Evolutionary conservation across 73 alveolate genomes (phyloP).

Genomic region (Tetrahymena thermophila): DNA sequence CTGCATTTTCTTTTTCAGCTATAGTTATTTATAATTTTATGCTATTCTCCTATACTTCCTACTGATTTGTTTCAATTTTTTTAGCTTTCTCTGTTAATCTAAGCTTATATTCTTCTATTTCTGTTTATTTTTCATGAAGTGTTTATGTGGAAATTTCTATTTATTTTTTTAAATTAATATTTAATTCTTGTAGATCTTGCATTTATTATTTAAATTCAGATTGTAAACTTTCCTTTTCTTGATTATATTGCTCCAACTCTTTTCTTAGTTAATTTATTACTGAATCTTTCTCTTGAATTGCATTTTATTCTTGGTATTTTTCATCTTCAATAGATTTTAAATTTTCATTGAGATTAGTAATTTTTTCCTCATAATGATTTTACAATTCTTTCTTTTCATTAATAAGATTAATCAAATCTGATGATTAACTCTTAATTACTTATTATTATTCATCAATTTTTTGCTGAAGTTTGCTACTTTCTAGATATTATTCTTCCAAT

Average conservation of each 20-base stretch:
- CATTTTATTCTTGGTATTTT: too few species aligned
- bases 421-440: not conserved
- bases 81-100: not conserved
- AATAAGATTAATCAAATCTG: not conserved
- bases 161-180: not conserved
- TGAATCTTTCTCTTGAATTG: too few species aligned
- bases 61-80: not conserved
- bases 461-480: not conserved
- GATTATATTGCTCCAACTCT: too few species aligned
- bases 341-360: not conserved
- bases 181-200: not conserved
- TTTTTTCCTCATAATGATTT: not conserved
- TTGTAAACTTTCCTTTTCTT: not conserved
- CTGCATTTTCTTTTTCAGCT: not conserved
- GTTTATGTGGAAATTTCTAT: not conserved
- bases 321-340: not conserved
- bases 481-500: not conserved
- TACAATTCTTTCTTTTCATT: not conserved
- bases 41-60: not conserved
- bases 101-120: not conserved
- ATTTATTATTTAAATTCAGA: not conserved
- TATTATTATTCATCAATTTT: not conserved
- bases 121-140: not conserved
- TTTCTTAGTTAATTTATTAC: not conserved
- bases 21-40: not conserved